Conservation (phyloP, 2,329 filamentous ascomycete species). For the Alternaria consortialis region DNA sequence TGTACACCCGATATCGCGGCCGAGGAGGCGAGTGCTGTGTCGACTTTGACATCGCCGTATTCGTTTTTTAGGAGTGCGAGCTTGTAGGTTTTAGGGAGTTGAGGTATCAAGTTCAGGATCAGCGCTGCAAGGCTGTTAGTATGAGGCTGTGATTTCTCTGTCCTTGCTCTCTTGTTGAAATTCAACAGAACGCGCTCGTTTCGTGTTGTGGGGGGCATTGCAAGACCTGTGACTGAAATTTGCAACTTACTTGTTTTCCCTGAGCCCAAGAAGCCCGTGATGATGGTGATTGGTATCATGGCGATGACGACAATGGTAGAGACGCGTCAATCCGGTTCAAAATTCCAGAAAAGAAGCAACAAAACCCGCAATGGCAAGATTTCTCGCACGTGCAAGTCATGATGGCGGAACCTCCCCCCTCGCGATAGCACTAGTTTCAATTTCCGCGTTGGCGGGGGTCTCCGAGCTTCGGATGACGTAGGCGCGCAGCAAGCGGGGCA, state of each 20-base stretch:
- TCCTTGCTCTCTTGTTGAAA: background rate
- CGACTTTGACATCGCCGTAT: constrained; percentile 92
- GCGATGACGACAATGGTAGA: background rate
- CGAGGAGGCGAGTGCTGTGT: constrained; percentile 87
- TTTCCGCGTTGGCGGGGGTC: constrained; percentile 9
- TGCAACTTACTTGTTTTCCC: constrained; percentile 78
- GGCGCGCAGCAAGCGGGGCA: constrained; percentile 11
- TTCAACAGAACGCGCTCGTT: background rate
- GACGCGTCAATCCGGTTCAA: background rate
- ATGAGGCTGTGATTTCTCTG: background rate
- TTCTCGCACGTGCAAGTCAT: constrained; percentile 9
- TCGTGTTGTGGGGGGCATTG: background rate
- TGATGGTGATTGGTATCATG: constrained; percentile 85
- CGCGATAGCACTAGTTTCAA: constrained; percentile 8
- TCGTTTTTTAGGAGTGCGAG: constrained; percentile 98
- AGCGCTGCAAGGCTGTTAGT: constrained; percentile 60
- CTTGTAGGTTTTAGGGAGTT: constrained; percentile 86
- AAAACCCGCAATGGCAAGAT: background rate
- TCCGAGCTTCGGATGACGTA: constrained; percentile 17
- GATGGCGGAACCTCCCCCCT: constrained; percentile 6
- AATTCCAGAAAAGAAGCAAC: background rate
- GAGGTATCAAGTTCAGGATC: constrained; percentile 91
- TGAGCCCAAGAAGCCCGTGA: constrained; percentile 95
- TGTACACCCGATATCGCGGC: constrained; percentile 87
- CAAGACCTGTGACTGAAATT: background rate